phyloP scores from a whole-genome alignment of 768 basidiomycete genomes.

The Cystofilobasidium capitatum region DNA sequence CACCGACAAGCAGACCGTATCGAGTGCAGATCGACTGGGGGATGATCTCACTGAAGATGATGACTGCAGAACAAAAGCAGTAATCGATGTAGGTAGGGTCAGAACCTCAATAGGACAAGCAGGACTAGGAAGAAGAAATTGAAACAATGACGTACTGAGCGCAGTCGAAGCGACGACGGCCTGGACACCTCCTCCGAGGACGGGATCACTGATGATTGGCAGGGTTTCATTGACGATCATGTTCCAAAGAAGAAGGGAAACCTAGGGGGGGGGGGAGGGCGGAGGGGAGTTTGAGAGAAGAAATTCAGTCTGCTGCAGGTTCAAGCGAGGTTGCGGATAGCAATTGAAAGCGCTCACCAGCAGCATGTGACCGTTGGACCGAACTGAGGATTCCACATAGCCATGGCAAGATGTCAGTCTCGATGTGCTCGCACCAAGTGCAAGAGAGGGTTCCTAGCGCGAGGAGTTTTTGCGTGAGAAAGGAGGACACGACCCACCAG shows the following conservation, averaged over 20 bases:
- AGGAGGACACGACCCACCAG: no score
- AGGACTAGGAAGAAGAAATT: neutral
- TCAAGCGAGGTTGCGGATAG: neutral
- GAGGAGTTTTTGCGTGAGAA: no score
- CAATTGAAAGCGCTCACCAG: conserved; percentile 37
- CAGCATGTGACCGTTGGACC: conserved; percentile 69
- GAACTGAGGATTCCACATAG: no score
- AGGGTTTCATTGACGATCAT: conserved; percentile 88
- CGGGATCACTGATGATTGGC: conserved; percentile 68
- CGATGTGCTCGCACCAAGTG: no score
- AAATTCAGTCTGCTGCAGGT: neutral
- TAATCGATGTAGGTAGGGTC: no score
- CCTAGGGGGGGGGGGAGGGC: conserved; percentile 26
- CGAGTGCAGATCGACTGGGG: conserved; percentile 78
- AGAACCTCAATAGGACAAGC: neutral
- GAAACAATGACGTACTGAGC: conserved; percentile 58
- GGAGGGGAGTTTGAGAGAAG: neutral
- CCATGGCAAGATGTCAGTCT: no score
- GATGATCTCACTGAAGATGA: conserved; percentile 80
- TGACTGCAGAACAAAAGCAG: neutral
- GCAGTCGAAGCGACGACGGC: conserved; percentile 74
- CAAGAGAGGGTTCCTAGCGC: no score
- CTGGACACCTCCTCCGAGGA: conserved; percentile 67
- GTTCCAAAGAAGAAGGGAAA: conserved; percentile 55
- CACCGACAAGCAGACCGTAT: conserved; percentile 73